Base-by-base conservation (phyloP, 1,284 basidiomycete species). In the Flammula alnicola region DNA sequence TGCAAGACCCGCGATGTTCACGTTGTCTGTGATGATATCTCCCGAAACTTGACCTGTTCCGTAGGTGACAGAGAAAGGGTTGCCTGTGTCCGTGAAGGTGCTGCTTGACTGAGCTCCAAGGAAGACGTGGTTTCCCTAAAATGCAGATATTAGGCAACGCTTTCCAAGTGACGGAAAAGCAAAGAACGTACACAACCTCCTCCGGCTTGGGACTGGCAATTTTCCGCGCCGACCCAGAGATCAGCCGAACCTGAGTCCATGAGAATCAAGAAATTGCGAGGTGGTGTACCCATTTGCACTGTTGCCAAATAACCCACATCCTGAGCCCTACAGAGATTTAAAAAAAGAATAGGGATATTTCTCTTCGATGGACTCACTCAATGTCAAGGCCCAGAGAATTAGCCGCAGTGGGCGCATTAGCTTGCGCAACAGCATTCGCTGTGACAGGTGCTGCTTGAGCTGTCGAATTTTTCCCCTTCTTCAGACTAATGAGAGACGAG, bases 231-330 rank as follows among this genome's bases (percentile, higher is more conserved):
- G 14, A 90, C 83, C 91, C 93, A 95, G 31, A 91, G 76, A 66
- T 95, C 93, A 11, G 90, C 85, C 6, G 86, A 91, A 26, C 93
- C 93, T 20, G 88, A 89, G 70, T 95, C 93, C 83, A 92, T 86
- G 42, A 95, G 77, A 61, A 95, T 68, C 26, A 77, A 73, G 70
- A 90, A 95, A 59, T 84, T 69, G 33, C 68, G 73, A 1, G 87
- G 79, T n/a, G 88, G 88, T 3, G 86, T 89, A 30, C 92, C 92
- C 55, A 95, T 81, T 65, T 88, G 79, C 26, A 95, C 67, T 20
- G 80, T 84, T 5, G 87, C 86, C 42, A 93, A 73, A 68, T 93
- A 83, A 9, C 73, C 73, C 12, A 79, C 57, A 59, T 83, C 80
- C 31, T 73, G 53, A 12, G 69, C 71, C 52, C 79, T 78, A 31